phyloP scores from a whole-genome alignment of 257 asterid species.

The Cinchona pubescens region DNA sequence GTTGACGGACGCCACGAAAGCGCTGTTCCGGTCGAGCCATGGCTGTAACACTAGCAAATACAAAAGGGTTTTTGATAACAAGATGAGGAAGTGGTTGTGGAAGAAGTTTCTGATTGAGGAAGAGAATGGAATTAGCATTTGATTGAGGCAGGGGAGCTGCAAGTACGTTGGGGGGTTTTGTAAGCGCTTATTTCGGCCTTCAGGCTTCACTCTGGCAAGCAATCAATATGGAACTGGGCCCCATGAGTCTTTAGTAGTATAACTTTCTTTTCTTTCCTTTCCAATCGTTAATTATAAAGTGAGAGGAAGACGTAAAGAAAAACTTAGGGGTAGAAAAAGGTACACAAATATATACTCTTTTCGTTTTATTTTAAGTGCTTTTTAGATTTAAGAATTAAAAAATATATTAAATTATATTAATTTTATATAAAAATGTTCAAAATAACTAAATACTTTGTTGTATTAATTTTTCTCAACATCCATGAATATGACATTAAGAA shows the following conservation, averaged over 20 bases:
- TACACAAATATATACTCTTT: too few relatives aligned
- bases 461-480: too few relatives aligned
- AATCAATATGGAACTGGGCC: conserved; percentile 44
- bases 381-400: too few relatives aligned
- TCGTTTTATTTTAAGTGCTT: too few relatives aligned
- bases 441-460: too few relatives aligned
- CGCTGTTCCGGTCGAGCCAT: conserved; percentile 62
- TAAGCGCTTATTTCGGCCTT: conserved; percentile 59
- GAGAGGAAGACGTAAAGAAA: not conserved
- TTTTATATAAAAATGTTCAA: too few relatives aligned
- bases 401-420: too few relatives aligned
- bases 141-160: too few relatives aligned
- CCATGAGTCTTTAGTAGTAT: conserved; percentile 42
- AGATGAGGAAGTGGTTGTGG: conserved; percentile 5
- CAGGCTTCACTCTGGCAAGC: too few relatives aligned
- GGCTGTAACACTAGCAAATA: not conserved
- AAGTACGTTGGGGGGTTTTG: conserved; percentile 30
- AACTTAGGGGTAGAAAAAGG: not conserved
- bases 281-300: conserved; percentile 20
- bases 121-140: not conserved
- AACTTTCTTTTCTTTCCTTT: conserved; percentile 21
- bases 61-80: not conserved
- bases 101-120: not conserved
- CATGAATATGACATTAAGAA: too few relatives aligned
- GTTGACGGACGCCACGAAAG: conserved; percentile 74